These are phyloP conservation scores for Pseudogymnoascus sp. DNA, from an alignment of 2,329 filamentous ascomycete genomes.

Conservation along the genomic window DNA sequence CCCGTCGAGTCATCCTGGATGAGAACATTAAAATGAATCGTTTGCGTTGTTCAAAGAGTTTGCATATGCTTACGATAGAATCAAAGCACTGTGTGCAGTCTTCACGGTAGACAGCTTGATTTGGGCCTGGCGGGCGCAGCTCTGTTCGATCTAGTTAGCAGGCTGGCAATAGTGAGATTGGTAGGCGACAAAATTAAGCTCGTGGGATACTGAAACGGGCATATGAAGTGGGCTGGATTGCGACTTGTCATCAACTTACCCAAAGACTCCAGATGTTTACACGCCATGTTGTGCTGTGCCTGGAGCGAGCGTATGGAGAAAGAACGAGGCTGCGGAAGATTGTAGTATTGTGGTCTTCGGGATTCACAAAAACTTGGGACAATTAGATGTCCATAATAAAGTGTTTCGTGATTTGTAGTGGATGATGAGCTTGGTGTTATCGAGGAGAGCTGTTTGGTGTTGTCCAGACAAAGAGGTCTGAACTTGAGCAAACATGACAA, in stretches of 20 bases:
- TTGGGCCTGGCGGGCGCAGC: slow-evolving; percentile 61
- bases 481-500: slow-evolving; percentile 8
- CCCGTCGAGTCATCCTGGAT: slow-evolving; percentile 70
- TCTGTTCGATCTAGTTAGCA: slow-evolving; percentile 35
- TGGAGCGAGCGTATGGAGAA: background rate
- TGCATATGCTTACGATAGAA: slow-evolving; percentile 56
- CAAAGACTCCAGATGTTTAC: slow-evolving; percentile 19
- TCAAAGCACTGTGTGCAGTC: slow-evolving; percentile 99
- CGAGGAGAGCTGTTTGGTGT: background rate
- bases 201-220: background rate
- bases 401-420: background rate
- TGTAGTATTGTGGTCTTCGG: background rate
- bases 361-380: background rate
- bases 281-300: slow-evolving; percentile 16
- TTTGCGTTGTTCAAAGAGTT: background rate
- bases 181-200: background rate
- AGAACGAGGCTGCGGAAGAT: background rate
- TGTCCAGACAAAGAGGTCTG: background rate
- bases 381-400: slow-evolving; percentile 1
- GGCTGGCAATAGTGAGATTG: background rate
- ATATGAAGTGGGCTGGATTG: background rate
- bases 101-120: slow-evolving; percentile 86
- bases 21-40: background rate
- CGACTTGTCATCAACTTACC: slow-evolving; percentile 13
- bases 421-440: background rate